phyloP scores from a whole-genome alignment of 257 asterid species.

The Solanum corneliomulleri region DNA sequence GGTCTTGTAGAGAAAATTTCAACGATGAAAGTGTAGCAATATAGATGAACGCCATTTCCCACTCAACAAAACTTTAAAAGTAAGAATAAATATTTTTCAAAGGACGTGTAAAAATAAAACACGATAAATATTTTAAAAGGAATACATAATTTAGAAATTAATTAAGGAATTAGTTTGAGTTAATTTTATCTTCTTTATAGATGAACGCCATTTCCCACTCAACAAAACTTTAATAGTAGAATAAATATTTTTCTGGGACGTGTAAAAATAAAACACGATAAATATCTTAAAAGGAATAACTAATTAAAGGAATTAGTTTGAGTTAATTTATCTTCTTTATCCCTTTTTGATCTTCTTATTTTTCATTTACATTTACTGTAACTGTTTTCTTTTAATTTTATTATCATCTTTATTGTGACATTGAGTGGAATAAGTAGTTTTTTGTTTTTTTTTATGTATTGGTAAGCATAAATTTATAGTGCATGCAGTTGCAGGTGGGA shows the following conservation, averaged over 20 bases:
- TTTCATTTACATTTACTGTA: neutral
- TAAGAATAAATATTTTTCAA: neutral
- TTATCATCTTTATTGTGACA: neutral
- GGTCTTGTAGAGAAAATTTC: neutral
- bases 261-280: too few species aligned
- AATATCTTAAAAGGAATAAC: too few species aligned
- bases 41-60: neutral
- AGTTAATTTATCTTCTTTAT: neutral
- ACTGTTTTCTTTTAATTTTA: neutral
- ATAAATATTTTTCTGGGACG: too few species aligned
- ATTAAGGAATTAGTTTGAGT: neutral
- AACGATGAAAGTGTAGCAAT: neutral
- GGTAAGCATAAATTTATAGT: neutral
- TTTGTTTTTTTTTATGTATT: neutral
- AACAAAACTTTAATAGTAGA: neutral
- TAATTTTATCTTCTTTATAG: neutral
- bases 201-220: neutral
- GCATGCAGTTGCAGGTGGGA: slow-evolving; percentile 3
- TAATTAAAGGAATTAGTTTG: neutral
- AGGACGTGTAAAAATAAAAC: too few species aligned
- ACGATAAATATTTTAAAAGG: too few species aligned
- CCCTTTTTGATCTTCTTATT: neutral
- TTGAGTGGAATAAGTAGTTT: neutral
- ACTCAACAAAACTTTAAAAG: neutral
- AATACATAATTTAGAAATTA: too few species aligned